These are phyloP conservation scores for Crepidotus variabilis DNA, from an alignment of 768 basidiomycete species.

Conservation along the genomic window DNA sequence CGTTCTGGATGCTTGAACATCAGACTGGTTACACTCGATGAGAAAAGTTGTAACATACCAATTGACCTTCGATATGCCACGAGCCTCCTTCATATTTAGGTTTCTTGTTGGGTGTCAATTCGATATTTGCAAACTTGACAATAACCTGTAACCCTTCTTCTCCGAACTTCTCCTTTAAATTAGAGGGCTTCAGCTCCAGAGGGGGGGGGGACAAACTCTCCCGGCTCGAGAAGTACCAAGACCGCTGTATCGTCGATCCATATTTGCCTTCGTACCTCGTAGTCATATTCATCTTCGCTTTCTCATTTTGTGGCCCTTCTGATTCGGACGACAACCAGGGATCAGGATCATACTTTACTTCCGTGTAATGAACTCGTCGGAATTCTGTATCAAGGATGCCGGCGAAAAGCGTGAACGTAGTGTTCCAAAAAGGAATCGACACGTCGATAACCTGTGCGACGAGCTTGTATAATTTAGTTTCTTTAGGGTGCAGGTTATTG, in stretches of 20 bases:
- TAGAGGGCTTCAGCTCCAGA: background rate
- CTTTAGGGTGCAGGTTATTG: conserved; percentile 36
- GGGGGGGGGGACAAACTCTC: conserved; percentile 5
- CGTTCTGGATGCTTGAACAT: too few relatives aligned
- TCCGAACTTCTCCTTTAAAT: conserved; percentile 6
- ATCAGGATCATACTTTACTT: conserved; percentile 15
- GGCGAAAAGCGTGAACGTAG: conserved; percentile 16
- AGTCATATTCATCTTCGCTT: conserved; percentile 16
- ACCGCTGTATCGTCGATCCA: conserved; percentile 10
- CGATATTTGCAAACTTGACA: conserved; percentile 19
- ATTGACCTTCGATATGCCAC: conserved; percentile 18
- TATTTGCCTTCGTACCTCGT: conserved; percentile 8
- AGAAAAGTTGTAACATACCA: conserved; percentile 6
- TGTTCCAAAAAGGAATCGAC: conserved; percentile 30
- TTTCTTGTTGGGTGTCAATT: conserved; percentile 15
- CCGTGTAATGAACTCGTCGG: conserved; percentile 14
- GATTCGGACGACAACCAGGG: too few relatives aligned
- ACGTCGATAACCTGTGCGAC: conserved; percentile 19
- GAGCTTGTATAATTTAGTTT: conserved; percentile 22
- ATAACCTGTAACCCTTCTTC: conserved; percentile 15
- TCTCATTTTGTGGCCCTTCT: background rate
- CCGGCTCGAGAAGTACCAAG: conserved; percentile 19
- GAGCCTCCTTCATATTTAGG: conserved; percentile 12
- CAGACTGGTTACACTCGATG: too few relatives aligned
- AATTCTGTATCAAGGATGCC: background rate